Base-by-base conservation (phyloP, 75 land plant genomes). In the Gnetum montanum region DNA sequence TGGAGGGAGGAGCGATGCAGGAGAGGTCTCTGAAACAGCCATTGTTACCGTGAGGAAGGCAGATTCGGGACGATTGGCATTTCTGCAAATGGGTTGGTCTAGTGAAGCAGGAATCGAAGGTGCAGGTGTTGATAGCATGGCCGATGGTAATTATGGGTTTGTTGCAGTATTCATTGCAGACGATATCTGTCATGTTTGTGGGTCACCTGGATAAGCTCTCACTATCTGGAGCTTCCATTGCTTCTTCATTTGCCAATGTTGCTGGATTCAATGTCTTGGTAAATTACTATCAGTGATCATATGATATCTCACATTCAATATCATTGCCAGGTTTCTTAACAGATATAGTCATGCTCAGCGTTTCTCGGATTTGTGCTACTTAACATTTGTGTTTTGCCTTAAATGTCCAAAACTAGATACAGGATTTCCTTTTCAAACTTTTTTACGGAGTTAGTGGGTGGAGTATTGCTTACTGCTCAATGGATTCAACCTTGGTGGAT, bases 151-250 rank as follows among this genome's bases (percentile, higher is more conserved):
- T 46, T 25, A 68, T 76, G 25, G 67, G 53, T 41, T 43, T 80
- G 15, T 46, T 84, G 52, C 76, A 75, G 63, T 72, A 49, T 51
- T 38, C 48, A 30, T 23, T 72, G 37, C 72, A 63, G 34, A 54
- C 76, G 25, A 75, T 80, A 4, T 80, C 84, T 0, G 60, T 80
- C 31, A 80, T 80, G 84, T 72, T 83, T 48, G 75, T 80, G 27
- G 87, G 87, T 19, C 88, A 77, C 49, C 49, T 81, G 23, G 81
- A 81, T 5, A 75, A 81, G 46, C 69, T 81, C 15, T 26, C 75
- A 15, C 81, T 84, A 4, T 67, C 88, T 24, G 61, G 85, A 36
- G 77, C 85, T 54, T 77, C 88, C 11, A 72, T 84, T 48, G 88
- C 85, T 29, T 59, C 75, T 43, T 81, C 85, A 0, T 77, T 81